Evolutionary conservation across 345 rosid species (phyloP).

Genomic region (Linum usitatissimum): DNA sequence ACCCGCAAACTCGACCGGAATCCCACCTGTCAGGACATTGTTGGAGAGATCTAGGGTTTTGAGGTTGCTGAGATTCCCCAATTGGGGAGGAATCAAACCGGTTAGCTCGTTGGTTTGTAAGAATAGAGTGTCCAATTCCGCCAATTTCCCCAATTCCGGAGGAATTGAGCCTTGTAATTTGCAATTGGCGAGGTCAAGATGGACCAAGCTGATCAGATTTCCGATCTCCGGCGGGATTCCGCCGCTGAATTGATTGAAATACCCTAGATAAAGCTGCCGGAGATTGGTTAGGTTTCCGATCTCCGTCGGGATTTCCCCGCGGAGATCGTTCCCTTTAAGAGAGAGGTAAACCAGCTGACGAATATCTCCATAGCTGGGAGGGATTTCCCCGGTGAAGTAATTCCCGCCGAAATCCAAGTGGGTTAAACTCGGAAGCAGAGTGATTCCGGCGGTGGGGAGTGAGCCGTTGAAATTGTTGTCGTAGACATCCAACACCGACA

Average conservation of each 20-base stretch:
- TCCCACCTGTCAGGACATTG: conserved; percentile 47
- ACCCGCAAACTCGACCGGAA: conserved; percentile 35
- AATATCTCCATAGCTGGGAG: conserved; percentile 32
- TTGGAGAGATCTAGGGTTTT: conserved; percentile 49
- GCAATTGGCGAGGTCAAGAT: conserved; percentile 48
- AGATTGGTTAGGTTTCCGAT: conserved; percentile 47
- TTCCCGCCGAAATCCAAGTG: conserved; percentile 61
- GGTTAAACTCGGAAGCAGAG: conserved; percentile 26
- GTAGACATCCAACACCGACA: conserved; percentile 41
- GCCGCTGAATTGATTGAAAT: conserved; percentile 42
- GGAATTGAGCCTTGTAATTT: conserved; percentile 45
- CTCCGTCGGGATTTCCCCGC: conserved; percentile 39
- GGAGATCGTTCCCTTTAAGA: conserved; percentile 47
- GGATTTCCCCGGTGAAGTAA: conserved; percentile 43
- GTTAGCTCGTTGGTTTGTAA: conserved; percentile 40
- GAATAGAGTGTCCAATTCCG: conserved; percentile 41
- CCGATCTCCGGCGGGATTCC: conserved; percentile 52
- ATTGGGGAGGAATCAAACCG: conserved; percentile 38
- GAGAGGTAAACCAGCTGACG: conserved; percentile 36
- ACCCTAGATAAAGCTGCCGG: conserved; percentile 46
- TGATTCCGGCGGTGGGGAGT: conserved; percentile 31
- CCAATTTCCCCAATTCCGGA: conserved; percentile 39
- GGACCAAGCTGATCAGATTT: conserved; percentile 36
- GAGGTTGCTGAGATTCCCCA: conserved; percentile 45
- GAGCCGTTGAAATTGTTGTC: conserved; percentile 46